Base-by-base conservation (phyloP, 345 rosid species). In the Anastatica hierochuntica region DNA sequence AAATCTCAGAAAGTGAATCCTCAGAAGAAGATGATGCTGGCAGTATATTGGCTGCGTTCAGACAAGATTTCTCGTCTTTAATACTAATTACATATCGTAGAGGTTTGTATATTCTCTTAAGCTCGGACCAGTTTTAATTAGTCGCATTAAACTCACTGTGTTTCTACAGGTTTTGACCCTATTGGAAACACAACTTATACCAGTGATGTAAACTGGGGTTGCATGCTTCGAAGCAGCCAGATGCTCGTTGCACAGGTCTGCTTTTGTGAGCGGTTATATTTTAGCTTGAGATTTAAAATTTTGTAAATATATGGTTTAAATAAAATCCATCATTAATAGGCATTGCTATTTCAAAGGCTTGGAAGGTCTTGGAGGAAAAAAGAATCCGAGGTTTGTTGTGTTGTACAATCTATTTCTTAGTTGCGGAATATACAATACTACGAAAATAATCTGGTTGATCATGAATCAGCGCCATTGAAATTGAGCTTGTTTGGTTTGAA, bases 151-250 rank as follows among this genome's bases (percentile, higher is more conserved):
- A 46, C 60, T 64, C 53, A 69, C 38, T 44, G 43, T 60, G 43
- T 53, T 8, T 56, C 23, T 49, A 40, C 75, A 92, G 98, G 97
- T 58, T 92, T 92, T 72, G 85, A 73, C 53, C 70, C 85, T 43
- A 74, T 88, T 66, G 87, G 72, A 27, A 84, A 81, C 49, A 72
- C 94, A 45, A 73, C 78, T 43, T 62, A 69, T 53, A 80, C 84
- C 7, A 92, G 82, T 69, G 99, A 92, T 71, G 84, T 66, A 4
- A 64, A 69, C 56, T 92, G 99, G 99, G 97, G 99, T 44, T 88
- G 99, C 74, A 92, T 92, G 99, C 86, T 88, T 63, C 76, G 99
- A 49, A 88, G 99, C 66, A 72, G 99, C 64, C 99, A 92, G 74
- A 92, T 92, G 99, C 95, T 92, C 53, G 65, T 85, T 20, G 94